phyloP scores from a whole-genome alignment of 169 alveolate genomes.

The Eimeria acervulina region DNA sequence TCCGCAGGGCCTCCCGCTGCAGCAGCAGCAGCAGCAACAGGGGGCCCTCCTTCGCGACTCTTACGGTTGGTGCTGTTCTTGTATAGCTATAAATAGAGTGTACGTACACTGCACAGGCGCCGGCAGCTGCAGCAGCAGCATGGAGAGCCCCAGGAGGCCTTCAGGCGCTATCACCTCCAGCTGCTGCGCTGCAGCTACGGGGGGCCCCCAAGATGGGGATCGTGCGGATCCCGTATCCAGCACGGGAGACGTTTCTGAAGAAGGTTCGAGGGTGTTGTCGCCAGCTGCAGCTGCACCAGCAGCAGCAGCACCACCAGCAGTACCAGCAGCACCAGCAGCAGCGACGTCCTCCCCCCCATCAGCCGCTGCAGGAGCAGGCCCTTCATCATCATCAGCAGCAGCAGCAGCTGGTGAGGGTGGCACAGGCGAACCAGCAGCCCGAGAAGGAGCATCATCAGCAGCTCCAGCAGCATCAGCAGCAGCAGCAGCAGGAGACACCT shows the following conservation, averaged over 20 bases:
- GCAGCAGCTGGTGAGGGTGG: background rate
- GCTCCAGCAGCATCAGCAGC: background rate
- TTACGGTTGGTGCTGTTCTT: background rate
- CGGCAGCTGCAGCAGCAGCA: slow-evolving; percentile 30
- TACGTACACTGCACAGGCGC: slow-evolving; percentile 3
- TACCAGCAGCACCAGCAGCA: background rate
- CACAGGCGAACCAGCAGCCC: background rate
- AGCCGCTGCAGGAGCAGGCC: background rate
- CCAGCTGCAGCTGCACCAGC: background rate
- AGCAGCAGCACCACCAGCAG: no score
- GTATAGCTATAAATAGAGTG: background rate
- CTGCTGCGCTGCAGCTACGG: background rate
- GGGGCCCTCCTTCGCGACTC: background rate
- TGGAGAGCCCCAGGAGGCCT: slow-evolving; percentile 5
- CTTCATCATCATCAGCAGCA: background rate
- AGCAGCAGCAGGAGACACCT: slow-evolving; percentile 31
- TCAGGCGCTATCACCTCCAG: background rate
- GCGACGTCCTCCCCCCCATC: background rate
- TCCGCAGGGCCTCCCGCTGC: slow-evolving; percentile 4
- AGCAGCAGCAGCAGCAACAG: background rate
- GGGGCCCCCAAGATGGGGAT: slow-evolving; percentile 27
- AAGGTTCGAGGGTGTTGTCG: background rate
- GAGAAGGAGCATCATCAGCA: background rate
- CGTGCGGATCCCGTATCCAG: background rate
- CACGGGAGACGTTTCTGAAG: background rate